phyloP scores from a whole-genome alignment of 1,284 basidiomycete species.

The Coniophora puteana region DNA sequence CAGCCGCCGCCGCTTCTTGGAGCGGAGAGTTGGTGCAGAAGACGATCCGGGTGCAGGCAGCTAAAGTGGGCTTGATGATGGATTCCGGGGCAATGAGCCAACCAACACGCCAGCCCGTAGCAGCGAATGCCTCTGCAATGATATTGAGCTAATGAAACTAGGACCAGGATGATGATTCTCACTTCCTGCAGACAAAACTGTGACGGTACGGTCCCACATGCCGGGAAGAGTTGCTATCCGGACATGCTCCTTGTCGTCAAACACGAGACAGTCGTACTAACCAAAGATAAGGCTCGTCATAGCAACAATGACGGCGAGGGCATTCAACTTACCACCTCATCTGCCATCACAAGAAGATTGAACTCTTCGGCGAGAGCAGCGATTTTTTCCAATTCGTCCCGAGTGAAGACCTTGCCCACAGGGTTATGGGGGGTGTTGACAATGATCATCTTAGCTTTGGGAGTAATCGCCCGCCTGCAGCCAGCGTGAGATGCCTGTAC shows the following conservation, averaged over 20 bases:
- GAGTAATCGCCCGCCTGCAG: constrained; percentile 71
- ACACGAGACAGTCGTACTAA: constrained; percentile 93
- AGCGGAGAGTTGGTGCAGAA: constrained; percentile 92
- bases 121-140: constrained; percentile 85
- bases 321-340: constrained; percentile 88
- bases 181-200: constrained; percentile 80
- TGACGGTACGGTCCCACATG: constrained; percentile 97
- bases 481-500: constrained; percentile 1
- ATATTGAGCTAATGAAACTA: not conserved
- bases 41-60: constrained; percentile 90
- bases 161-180: constrained; percentile 25
- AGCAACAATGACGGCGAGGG: constrained; percentile 10
- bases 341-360: constrained; percentile 90
- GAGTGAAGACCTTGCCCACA: constrained; percentile 91
- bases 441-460: constrained; percentile 89
- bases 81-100: constrained; percentile 89
- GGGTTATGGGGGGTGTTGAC: constrained; percentile 97
- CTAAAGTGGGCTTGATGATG: constrained; percentile 84
- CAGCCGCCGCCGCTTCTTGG: constrained; percentile 89
- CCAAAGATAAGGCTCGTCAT: constrained; percentile 4
- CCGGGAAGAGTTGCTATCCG: constrained; percentile 90
- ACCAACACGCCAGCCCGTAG: constrained; percentile 97
- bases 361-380: constrained; percentile 88
- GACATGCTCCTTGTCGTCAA: constrained; percentile 84
- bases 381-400: constrained; percentile 78